Evolutionary conservation across 1,284 basidiomycete species (phyloP).

Genomic region (Sanguinoderma infundibulare): DNA sequence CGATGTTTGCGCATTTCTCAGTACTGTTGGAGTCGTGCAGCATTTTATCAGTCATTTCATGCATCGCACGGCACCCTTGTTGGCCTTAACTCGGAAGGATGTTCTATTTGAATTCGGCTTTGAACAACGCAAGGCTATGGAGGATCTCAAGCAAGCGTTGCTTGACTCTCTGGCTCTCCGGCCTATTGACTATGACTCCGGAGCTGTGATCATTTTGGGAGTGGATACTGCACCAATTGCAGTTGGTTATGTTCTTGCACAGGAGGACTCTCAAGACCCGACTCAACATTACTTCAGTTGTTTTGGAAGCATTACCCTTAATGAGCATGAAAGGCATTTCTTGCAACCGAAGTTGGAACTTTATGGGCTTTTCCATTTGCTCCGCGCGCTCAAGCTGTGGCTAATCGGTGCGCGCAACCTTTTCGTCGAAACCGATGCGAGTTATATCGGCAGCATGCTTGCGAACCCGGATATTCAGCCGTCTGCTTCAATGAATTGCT

Average conservation of each 20-base stretch:
- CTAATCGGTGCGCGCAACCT: conserved; percentile 39
- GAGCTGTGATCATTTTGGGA: no score
- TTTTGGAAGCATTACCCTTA: background rate
- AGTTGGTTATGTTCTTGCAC: no score
- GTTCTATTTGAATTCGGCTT: conserved; percentile 17
- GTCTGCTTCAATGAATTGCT: conserved; percentile 41
- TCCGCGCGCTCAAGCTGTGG: conserved; percentile 25
- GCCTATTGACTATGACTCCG: no score
- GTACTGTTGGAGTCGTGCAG: conserved; percentile 24
- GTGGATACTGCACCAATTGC: no score
- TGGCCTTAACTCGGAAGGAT: conserved; percentile 26
- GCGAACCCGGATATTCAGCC: conserved; percentile 44
- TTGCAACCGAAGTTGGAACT: conserved; percentile 31
- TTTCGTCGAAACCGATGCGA: conserved; percentile 42
- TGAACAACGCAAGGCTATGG: background rate
- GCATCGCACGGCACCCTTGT: background rate
- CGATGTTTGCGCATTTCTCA: conserved; percentile 30
- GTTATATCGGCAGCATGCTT: conserved; percentile 49
- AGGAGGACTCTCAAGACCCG: no score
- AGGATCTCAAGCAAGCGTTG: no score
- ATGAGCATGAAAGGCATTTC: background rate
- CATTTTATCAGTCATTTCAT: conserved; percentile 28
- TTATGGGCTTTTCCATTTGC: conserved; percentile 41
- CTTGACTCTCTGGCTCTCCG: no score
- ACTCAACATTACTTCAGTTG: no score